phyloP scores from a whole-genome alignment of 305 asterid genomes.

The Fraxinus sp. region DNA sequence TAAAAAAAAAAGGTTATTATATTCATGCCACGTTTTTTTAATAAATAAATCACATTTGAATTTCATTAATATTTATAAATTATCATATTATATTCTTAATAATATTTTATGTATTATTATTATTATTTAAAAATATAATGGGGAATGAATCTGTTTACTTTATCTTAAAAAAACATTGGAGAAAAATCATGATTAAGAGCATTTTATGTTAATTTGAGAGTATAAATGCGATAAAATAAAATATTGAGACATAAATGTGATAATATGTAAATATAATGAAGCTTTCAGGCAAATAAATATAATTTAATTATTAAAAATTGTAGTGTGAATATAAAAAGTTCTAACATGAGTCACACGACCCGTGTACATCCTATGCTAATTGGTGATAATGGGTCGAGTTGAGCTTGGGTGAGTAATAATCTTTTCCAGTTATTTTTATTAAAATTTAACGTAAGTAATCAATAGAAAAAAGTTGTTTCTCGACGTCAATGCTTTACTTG shows the following conservation, averaged over 20 bases:
- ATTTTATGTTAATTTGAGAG: neutral
- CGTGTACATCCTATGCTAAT: neutral
- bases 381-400: neutral
- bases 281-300: too few relatives aligned
- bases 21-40: neutral
- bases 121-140: too few relatives aligned
- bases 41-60: too few relatives aligned
- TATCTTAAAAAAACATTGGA: too few relatives aligned
- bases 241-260: neutral
- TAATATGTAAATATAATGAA: too few relatives aligned
- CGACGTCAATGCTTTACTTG: neutral
- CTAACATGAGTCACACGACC: neutral
- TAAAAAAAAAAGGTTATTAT: too few relatives aligned
- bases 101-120: neutral
- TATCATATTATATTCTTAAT: neutral
- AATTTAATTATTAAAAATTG: too few relatives aligned
- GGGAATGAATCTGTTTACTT: too few relatives aligned
- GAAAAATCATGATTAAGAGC: too few relatives aligned
- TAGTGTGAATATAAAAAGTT: neutral
- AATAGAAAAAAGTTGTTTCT: too few relatives aligned
- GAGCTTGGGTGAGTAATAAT: neutral
- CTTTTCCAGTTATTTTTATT: too few relatives aligned
- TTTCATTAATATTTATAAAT: neutral
- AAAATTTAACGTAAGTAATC: too few relatives aligned
- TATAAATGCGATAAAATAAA: neutral